A percentile compares a stretch with the other conserved stretches of the same genome.
These are phyloP conservation scores for Xylaria sp. DNA, from an alignment of 2,329 filamentous ascomycete species.

Conservation along the genomic window DNA sequence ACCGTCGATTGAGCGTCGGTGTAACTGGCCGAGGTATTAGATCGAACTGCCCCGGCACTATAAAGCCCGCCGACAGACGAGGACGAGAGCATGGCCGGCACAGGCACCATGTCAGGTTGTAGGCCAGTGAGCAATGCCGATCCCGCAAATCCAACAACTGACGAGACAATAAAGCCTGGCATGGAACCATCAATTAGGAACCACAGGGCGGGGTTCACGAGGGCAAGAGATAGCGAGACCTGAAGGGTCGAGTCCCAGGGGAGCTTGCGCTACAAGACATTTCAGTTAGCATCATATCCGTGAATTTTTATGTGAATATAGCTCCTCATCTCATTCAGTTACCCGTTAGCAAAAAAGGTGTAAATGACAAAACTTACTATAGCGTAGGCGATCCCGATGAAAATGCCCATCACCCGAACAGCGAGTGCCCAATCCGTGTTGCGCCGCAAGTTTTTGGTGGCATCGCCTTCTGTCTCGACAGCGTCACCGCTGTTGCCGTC, in stretches of 20 bases:
- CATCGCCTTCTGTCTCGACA: slow-evolving; percentile 44
- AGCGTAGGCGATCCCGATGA: slow-evolving; percentile 70
- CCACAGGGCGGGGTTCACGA: slow-evolving; percentile 95
- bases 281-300: slow-evolving; percentile 32
- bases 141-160: slow-evolving; percentile 77
- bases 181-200: slow-evolving; percentile 93
- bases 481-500: slow-evolving; percentile 42
- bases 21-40: slow-evolving; percentile 28
- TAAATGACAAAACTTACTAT: slow-evolving; percentile 63
- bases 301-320: not conserved
- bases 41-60: slow-evolving; percentile 12
- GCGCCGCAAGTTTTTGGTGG: slow-evolving; percentile 46
- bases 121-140: slow-evolving; percentile 79
- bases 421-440: slow-evolving; percentile 74
- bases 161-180: slow-evolving; percentile 83
- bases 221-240: slow-evolving; percentile 85
- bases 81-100: slow-evolving; percentile 60
- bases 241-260: slow-evolving; percentile 97
- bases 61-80: slow-evolving; percentile 28
- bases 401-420: slow-evolving; percentile 68
- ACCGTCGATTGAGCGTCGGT: slow-evolving; percentile 41
- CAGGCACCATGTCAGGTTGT: slow-evolving; percentile 81
- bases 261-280: slow-evolving; percentile 74
- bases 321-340: not conserved
- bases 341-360: not conserved